Conservation (phyloP, 2,329 filamentous ascomycete species). For the Byssothecium circinans region DNA sequence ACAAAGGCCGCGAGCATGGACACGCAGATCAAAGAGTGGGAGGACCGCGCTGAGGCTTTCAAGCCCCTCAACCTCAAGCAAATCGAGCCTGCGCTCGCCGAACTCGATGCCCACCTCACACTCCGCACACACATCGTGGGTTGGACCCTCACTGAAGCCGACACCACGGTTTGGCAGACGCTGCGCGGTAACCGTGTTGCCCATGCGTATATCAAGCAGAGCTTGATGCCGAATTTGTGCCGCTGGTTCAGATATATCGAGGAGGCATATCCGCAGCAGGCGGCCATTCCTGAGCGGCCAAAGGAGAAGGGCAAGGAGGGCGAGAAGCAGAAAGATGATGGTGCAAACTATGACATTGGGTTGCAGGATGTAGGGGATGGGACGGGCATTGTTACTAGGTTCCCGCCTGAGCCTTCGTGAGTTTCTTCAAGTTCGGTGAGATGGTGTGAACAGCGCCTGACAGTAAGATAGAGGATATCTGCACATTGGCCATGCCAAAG, state of each 20-base stretch:
- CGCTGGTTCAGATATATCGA: conserved; percentile 90
- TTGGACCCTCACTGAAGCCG: conserved; percentile 74
- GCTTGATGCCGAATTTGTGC: conserved; percentile 71
- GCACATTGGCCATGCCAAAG: conserved; percentile 95
- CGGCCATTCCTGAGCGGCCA: conserved; percentile 63
- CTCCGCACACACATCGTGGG: conserved; percentile 85
- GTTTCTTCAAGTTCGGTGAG: conserved; percentile 34
- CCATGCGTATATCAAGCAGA: conserved; percentile 77
- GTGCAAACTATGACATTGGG: conserved; percentile 85
- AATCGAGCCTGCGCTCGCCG: conserved; percentile 71
- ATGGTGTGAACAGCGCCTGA: conserved; percentile 10
- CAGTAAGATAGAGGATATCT: conserved; percentile 65
- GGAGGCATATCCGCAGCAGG: conserved; percentile 75
- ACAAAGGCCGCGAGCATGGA: conserved; percentile 28
- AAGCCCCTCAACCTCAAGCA: conserved; percentile 75
- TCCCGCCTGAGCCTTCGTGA: conserved; percentile 89
- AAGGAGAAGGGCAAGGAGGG: conserved; percentile 55
- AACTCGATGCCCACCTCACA: conserved; percentile 84
- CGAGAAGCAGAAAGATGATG: conserved; percentile 73
- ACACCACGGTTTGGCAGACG: conserved; percentile 80
- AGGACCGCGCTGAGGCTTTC: conserved; percentile 55
- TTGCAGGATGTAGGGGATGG: conserved; percentile 80
- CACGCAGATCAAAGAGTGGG: conserved; percentile 56
- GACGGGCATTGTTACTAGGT: conserved; percentile 77
- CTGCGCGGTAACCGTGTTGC: conserved; percentile 84